Evolutionary conservation across 2,329 filamentous ascomycete genomes (phyloP), one percentile per base, ranked within the genome.

Genomic region (Scytalidium sp.): DNA sequence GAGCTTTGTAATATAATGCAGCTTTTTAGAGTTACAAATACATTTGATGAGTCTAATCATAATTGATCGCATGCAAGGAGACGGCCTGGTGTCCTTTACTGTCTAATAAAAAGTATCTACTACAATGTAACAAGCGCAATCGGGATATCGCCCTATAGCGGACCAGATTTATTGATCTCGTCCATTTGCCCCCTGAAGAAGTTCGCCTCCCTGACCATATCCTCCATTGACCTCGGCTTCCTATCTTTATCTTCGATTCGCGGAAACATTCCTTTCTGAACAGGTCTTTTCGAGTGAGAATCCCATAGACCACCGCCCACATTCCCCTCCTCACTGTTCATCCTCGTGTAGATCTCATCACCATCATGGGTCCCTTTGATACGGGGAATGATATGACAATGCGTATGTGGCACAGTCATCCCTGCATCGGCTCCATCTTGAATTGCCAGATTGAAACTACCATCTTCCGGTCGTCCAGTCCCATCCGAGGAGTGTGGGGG

Each of bases 361-460:
- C 75, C 80, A 44, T 81, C 76, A 56, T 73, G 65, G 67, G 77
- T 64, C 47, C 83, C 76, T 50, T 72, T 74, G 51, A 74, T 74
- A 29, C 92, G 75, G 19, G 92, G 92, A 47, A 97, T 93, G 44
- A 97, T 81, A 72, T 99, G 94, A 21, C 91, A 88, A 71, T 99
- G 94, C 13, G 97, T 84, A 71, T 99, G 94, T 8, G 90, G 78
- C 41, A 99, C 93, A 50, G 90, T 96, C 78, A 99, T 94, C 0
- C 94, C 94, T 1, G 94, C 90, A 52, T 91, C 90, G 25, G 77
- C 74, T 19, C 94, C 94, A 68, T 99, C 94, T 68, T 99, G 94
- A n/a, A 99, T 80, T 0, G 93, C 92, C 45, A 99, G 85, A 65
- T 96, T 97, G 71, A 97, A 87, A 52, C 89, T 88, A 9, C 88